Evolutionary conservation across 495 filamentous ascomycete species (phyloP).

Genomic region (Penicillium roqueforti): DNA sequence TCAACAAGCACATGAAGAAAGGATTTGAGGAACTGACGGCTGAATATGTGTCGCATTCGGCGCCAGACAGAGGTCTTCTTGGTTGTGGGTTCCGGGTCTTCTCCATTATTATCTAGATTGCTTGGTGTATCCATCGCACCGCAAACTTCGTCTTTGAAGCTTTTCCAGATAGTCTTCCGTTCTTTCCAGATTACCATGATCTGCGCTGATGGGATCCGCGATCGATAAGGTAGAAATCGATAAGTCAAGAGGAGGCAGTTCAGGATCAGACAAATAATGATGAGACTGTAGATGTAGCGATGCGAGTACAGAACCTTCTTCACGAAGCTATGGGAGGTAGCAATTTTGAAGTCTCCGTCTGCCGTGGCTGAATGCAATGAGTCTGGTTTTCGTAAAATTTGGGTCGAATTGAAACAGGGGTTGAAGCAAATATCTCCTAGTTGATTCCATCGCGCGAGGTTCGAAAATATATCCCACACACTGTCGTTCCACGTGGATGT

Average conservation of each 20-base stretch:
- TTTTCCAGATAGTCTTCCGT: conserved; percentile 17
- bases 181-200: conserved; percentile 25
- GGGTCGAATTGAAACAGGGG: conserved; percentile 33
- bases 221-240: conserved; percentile 25
- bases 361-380: conserved; percentile 16
- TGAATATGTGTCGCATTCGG: conserved; percentile 9
- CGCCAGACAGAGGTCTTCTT: not conserved
- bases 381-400: conserved; percentile 23
- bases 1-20: conserved; percentile 18
- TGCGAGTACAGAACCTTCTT: conserved; percentile 24
- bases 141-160: conserved; percentile 21
- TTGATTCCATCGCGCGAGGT: conserved; percentile 18
- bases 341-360: conserved; percentile 2
- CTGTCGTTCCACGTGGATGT: conserved; percentile 29
- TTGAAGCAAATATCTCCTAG: conserved; percentile 30
- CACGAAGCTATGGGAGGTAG: conserved; percentile 14
- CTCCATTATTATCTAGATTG: not conserved
- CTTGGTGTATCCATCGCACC: not conserved
- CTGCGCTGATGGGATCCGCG: conserved; percentile 25
- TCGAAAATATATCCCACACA: conserved; percentile 29
- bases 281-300: conserved; percentile 34
- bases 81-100: not conserved
- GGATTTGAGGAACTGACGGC: conserved; percentile 6
- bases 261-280: conserved; percentile 23
- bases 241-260: conserved; percentile 25